These are phyloP conservation scores for Recurvomyces mirabilis DNA, from an alignment of 495 filamentous ascomycete species.

Conservation along the genomic window DNA sequence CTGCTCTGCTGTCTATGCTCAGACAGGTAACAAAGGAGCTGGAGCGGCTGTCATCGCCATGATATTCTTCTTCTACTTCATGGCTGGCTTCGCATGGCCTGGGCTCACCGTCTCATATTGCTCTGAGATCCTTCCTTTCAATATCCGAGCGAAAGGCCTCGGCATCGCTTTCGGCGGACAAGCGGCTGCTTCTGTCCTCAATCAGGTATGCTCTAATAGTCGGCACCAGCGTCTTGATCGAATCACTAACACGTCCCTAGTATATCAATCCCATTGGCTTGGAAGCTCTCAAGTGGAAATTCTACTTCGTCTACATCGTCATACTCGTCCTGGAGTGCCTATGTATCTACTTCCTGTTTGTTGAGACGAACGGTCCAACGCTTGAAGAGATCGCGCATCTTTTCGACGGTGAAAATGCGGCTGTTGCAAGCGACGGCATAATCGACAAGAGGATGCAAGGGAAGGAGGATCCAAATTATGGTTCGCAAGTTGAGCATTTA, in stretches of 20 bases:
- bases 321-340: slow-evolving; percentile 22
- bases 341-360: slow-evolving; percentile 53
- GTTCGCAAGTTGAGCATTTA: neutral
- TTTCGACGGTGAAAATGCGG: slow-evolving; percentile 29
- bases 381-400: slow-evolving; percentile 50
- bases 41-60: slow-evolving; percentile 20
- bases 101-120: slow-evolving; percentile 46
- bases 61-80: slow-evolving; percentile 26
- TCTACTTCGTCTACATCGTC: slow-evolving; percentile 21
- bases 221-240: slow-evolving; percentile 48
- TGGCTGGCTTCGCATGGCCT: slow-evolving; percentile 26
- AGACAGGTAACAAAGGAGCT: slow-evolving; percentile 8
- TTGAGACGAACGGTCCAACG: slow-evolving; percentile 56
- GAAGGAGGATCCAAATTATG: neutral
- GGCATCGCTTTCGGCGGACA: slow-evolving; percentile 27
- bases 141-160: slow-evolving; percentile 59
- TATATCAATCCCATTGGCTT: slow-evolving; percentile 37
- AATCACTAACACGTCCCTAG: slow-evolving; percentile 24
- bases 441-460: neutral
- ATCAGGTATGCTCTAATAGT: slow-evolving; percentile 41
- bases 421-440: slow-evolving; percentile 14
- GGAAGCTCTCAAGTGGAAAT: slow-evolving; percentile 22
- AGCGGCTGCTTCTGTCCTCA: slow-evolving; percentile 9
- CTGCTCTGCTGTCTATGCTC: slow-evolving; percentile 20
- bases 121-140: slow-evolving; percentile 58